Percentiles rank a stretch among this genome's conserved stretches.
These are phyloP conservation scores for Fusarium nodosum DNA, from an alignment of 2,329 filamentous ascomycete genomes.

Conservation along the genomic window DNA sequence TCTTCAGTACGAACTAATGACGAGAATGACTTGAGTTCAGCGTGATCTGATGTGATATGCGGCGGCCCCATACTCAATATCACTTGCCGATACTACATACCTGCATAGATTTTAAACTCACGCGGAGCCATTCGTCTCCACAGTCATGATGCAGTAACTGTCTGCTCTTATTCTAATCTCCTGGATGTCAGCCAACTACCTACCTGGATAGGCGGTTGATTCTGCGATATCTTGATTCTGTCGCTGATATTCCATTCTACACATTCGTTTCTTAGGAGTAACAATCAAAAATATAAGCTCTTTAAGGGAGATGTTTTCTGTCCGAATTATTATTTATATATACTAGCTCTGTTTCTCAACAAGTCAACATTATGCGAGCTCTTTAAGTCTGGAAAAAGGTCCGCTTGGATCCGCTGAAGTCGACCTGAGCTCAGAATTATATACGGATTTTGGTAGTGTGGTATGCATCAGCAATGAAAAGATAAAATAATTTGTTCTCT, in stretches of 20 bases:
- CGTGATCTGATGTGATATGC: slow-evolving; percentile 15
- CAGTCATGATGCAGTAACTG: slow-evolving; percentile 1
- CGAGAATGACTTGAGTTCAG: background rate
- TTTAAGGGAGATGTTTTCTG: background rate
- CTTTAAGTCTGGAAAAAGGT: background rate
- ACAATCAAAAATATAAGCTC: too few species aligned
- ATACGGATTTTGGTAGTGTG: accelerated
- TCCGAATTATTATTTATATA: background rate
- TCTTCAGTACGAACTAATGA: background rate
- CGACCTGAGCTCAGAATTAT: background rate
- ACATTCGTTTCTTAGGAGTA: too few species aligned
- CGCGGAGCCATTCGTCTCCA: slow-evolving; percentile 30
- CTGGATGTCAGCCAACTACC: background rate
- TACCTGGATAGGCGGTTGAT: too few species aligned
- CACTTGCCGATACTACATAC: slow-evolving; percentile 2
- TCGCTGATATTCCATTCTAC: background rate
- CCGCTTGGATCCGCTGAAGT: background rate
- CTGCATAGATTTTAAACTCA: slow-evolving; percentile 37
- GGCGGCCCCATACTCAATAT: slow-evolving; percentile 4
- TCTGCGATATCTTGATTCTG: background rate
- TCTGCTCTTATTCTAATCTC: background rate
- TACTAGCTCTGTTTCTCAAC: background rate
- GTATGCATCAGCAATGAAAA: background rate
- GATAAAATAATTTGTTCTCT: background rate
- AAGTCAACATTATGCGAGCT: background rate